These are phyloP conservation scores for Gymnopilus junonius DNA, from an alignment of 768 basidiomycete genomes.

Conservation along the genomic window DNA sequence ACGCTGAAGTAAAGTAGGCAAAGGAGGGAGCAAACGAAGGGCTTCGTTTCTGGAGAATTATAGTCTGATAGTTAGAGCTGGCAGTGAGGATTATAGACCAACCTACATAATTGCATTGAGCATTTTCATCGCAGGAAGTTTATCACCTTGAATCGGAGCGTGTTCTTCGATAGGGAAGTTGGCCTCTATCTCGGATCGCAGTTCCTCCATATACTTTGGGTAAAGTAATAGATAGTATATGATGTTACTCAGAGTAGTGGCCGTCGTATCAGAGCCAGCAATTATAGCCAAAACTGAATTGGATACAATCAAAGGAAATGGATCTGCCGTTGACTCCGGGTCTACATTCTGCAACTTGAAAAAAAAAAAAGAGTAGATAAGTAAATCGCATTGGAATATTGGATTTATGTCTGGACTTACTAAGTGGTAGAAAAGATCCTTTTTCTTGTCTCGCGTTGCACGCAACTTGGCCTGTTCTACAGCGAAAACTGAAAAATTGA, in stretches of 20 bases:
- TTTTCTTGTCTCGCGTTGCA: slow-evolving; percentile 10
- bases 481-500: slow-evolving; percentile 18
- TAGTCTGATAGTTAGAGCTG: not conserved
- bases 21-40: slow-evolving; percentile 40
- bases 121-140: slow-evolving; percentile 25
- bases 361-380: not conserved
- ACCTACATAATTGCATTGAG: slow-evolving; percentile 36
- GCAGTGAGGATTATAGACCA: not conserved
- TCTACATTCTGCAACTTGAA: slow-evolving; percentile 19
- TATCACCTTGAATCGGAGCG: slow-evolving; percentile 9
- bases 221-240: slow-evolving; percentile 31
- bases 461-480: slow-evolving; percentile 26
- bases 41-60: slow-evolving; percentile 33
- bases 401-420: slow-evolving; percentile 13
- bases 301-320: slow-evolving; percentile 18
- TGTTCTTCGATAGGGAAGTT: slow-evolving; percentile 12
- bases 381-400: not conserved
- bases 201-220: slow-evolving; percentile 22
- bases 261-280: slow-evolving; percentile 37
- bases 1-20: slow-evolving; percentile 38
- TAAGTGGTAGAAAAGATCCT: slow-evolving; percentile 34
- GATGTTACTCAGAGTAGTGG: slow-evolving; percentile 29
- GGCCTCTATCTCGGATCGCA: slow-evolving; percentile 32
- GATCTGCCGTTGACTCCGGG: slow-evolving; percentile 10
- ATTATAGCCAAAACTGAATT: slow-evolving; percentile 31